These are phyloP conservation scores for Coprinopsis marcescibilis DNA, from an alignment of 768 basidiomycete species.

Conservation along the genomic window DNA sequence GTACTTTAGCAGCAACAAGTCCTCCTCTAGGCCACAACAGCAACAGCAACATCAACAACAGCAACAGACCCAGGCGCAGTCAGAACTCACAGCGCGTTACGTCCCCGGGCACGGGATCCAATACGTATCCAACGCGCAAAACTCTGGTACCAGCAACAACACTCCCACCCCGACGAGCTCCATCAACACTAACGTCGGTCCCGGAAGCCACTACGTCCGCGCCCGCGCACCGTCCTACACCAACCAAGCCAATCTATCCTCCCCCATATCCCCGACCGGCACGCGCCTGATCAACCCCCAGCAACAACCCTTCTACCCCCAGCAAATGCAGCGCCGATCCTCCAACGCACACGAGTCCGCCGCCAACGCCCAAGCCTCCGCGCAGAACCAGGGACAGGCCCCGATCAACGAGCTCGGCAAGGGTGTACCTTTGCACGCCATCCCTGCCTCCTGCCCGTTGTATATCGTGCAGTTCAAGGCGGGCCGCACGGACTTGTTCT, in stretches of 20 bases:
- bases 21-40: background rate
- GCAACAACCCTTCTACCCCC: conserved; percentile 40
- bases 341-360: conserved; percentile 29
- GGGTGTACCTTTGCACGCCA: conserved; percentile 80
- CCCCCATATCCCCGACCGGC: conserved; percentile 52
- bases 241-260: conserved; percentile 31
- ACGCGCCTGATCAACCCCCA: conserved; percentile 37
- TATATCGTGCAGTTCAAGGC: conserved; percentile 99
- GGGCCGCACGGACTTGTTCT: conserved; percentile 91
- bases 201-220: conserved; percentile 32
- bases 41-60: too few species aligned
- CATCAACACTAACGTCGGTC: conserved; percentile 14
- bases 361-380: conserved; percentile 8
- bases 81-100: conserved; percentile 50
- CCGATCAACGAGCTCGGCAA: conserved; percentile 66
- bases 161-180: conserved; percentile 7
- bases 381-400: conserved; percentile 15
- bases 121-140: conserved; percentile 33
- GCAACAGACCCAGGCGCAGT: conserved; percentile 22
- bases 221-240: conserved; percentile 37
- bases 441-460: conserved; percentile 82
- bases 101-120: conserved; percentile 63
- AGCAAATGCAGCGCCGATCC: conserved; percentile 34
- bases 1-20: background rate
- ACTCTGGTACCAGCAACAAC: conserved; percentile 16